These are phyloP conservation scores for Syzygium jambos DNA, from an alignment of 345 rosid genomes.

Conservation along the genomic window DNA sequence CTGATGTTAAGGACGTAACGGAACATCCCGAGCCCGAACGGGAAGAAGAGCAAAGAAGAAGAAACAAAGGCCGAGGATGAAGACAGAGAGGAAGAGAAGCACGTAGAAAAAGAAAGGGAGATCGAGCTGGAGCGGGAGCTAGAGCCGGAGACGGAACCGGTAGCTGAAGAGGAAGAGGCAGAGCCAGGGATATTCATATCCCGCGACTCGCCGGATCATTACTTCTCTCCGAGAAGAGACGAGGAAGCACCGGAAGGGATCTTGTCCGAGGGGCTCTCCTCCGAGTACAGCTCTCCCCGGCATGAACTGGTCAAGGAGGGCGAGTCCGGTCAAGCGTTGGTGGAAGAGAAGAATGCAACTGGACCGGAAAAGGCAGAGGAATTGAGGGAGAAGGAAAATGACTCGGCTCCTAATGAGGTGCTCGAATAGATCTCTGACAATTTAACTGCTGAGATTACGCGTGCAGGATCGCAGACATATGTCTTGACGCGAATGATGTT, in stretches of 20 bases:
- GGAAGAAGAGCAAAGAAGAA: not conserved
- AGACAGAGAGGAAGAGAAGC: not conserved
- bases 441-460: not conserved
- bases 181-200: conserved; percentile 10
- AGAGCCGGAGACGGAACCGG: not conserved
- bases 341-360: conserved; percentile 10
- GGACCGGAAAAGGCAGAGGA: not conserved
- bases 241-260: conserved; percentile 16
- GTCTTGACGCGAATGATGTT: not conserved
- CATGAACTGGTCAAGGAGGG: conserved; percentile 9
- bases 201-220: conserved; percentile 8
- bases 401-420: not conserved
- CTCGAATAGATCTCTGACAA: not conserved
- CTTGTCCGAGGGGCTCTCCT: conserved; percentile 2
- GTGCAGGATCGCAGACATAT: not conserved
- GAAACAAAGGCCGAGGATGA: not conserved
- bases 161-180: not conserved
- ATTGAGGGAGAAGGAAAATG: conserved; percentile 1
- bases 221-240: conserved; percentile 24
- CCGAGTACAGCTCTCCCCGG: not conserved
- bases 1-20: conserved; percentile 2
- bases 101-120: not conserved
- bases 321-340: not conserved
- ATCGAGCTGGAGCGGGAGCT: not conserved
- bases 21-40: not conserved